These are phyloP conservation scores for Hypomyces rosellus DNA, from an alignment of 2,329 filamentous ascomycete genomes.

Conservation along the genomic window DNA sequence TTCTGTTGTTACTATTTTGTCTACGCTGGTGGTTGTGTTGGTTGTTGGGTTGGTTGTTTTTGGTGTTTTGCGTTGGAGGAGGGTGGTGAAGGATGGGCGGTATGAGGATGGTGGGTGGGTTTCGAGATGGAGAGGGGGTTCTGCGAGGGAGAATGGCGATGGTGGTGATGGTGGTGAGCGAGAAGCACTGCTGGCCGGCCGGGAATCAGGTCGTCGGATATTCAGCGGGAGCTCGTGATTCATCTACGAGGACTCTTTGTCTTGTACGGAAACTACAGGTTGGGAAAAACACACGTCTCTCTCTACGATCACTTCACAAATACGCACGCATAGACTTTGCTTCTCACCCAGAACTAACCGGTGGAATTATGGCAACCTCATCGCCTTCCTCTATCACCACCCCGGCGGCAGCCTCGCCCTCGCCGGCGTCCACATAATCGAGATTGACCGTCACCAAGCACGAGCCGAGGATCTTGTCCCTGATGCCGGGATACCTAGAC, in stretches of 20 bases:
- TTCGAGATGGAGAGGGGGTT: constrained; percentile 12
- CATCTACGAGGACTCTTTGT: not conserved
- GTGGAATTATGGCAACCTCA: constrained; percentile 82
- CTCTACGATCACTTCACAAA: not conserved
- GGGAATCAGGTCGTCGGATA: constrained; percentile 1
- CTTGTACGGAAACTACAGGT: not conserved
- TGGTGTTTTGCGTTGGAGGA: constrained; percentile 16
- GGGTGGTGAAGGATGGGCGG: constrained; percentile 16
- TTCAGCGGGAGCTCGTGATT: not conserved
- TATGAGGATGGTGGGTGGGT: constrained; percentile 14
- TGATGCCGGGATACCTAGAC: constrained; percentile 62
- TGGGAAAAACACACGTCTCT: not conserved
- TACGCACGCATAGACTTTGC: not conserved
- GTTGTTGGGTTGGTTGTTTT: constrained; percentile 15
- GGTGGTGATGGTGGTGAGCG: constrained; percentile 20
- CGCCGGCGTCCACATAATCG: constrained; percentile 66
- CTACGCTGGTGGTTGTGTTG: constrained; percentile 22
- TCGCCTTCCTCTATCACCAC: constrained; percentile 62
- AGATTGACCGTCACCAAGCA: constrained; percentile 76
- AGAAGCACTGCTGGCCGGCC: constrained; percentile 23
- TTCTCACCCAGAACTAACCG: constrained; percentile 70
- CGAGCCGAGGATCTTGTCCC: constrained; percentile 59
- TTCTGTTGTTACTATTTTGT: constrained; percentile 20
- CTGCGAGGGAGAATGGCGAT: not conserved
- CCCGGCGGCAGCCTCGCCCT: constrained; percentile 29